Conservation (phyloP, 257 asterid species). For the Nicotiana obtusifolia region DNA sequence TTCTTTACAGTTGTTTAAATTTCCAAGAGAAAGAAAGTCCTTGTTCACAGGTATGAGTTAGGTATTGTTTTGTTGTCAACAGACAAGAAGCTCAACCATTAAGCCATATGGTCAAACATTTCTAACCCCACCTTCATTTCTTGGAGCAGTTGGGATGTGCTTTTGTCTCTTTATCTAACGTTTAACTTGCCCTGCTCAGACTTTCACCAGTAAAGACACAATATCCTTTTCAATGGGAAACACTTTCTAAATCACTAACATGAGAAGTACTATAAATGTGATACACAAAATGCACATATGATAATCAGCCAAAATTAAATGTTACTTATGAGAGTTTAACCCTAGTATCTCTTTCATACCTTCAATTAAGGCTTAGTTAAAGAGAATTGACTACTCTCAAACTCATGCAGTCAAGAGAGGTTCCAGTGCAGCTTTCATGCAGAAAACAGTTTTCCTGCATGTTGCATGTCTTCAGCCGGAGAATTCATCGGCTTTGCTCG, state of each 20-base stretch:
- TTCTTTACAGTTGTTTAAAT: slow-evolving; percentile 3
- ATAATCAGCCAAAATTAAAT: too few relatives aligned
- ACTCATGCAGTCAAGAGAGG: slow-evolving; percentile 36
- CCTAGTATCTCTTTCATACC: not conserved
- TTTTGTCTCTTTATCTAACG: slow-evolving; percentile 19
- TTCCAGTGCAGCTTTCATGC: slow-evolving; percentile 26
- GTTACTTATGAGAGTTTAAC: not conserved
- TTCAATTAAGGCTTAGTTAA: slow-evolving; percentile 7
- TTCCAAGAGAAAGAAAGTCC: slow-evolving; percentile 31
- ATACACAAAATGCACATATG: not conserved
- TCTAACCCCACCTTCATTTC: slow-evolving; percentile 37
- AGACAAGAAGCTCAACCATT: slow-evolving; percentile 29
- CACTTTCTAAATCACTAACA: not conserved
- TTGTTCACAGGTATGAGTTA: slow-evolving; percentile 59
- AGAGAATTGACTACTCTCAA: not conserved
- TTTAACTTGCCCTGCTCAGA: slow-evolving; percentile 12
- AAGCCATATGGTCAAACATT: slow-evolving; percentile 18
- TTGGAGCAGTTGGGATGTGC: slow-evolving; percentile 56
- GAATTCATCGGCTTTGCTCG: slow-evolving; percentile 48
- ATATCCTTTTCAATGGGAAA: not conserved
- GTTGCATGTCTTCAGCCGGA: slow-evolving; percentile 36
- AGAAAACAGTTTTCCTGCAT: slow-evolving; percentile 32
- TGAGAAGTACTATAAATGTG: not conserved
- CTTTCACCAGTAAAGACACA: slow-evolving; percentile 11
- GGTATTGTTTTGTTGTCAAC: slow-evolving; percentile 48